Percentiles rank a stretch among this genome's conserved stretches.
Evolutionary conservation across 345 rosid genomes (phyloP).

Genomic region (Erucastrum elatum): DNA sequence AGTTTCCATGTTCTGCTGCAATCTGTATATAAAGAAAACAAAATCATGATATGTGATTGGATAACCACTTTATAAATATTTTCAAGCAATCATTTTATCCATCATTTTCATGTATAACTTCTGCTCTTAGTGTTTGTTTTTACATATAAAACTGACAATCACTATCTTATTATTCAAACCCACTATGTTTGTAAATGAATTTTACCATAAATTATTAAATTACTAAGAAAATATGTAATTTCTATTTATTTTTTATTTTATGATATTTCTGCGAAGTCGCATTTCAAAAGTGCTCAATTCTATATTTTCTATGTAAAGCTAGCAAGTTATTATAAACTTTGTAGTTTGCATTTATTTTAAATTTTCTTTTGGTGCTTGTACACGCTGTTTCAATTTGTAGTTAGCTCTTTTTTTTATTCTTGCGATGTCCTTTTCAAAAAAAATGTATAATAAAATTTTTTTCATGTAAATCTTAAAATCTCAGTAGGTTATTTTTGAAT

Average conservation of each 20-base stretch:
- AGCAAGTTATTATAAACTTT: not conserved
- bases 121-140: not conserved
- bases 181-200: not conserved
- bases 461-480: not conserved
- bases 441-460: not conserved
- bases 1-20: not conserved
- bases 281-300: not conserved
- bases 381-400: not conserved
- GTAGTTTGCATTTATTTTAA: not conserved
- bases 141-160: not conserved
- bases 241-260: not conserved
- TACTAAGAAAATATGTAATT: not conserved
- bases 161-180: not conserved
- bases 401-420: not conserved
- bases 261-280: not conserved
- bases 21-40: not conserved
- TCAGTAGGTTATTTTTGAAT: not conserved
- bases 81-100: not conserved
- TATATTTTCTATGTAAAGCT: not conserved
- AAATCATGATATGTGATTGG: not conserved
- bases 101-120: not conserved
- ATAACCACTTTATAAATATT: not conserved
- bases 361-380: not conserved
- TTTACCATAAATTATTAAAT: not conserved
- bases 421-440: not conserved